A percentile compares a stretch with the other conserved stretches of the same genome.
These are phyloP conservation scores for Hyaloscypha variabilis DNA, from an alignment of 495 filamentous ascomycete species.

Conservation along the genomic window DNA sequence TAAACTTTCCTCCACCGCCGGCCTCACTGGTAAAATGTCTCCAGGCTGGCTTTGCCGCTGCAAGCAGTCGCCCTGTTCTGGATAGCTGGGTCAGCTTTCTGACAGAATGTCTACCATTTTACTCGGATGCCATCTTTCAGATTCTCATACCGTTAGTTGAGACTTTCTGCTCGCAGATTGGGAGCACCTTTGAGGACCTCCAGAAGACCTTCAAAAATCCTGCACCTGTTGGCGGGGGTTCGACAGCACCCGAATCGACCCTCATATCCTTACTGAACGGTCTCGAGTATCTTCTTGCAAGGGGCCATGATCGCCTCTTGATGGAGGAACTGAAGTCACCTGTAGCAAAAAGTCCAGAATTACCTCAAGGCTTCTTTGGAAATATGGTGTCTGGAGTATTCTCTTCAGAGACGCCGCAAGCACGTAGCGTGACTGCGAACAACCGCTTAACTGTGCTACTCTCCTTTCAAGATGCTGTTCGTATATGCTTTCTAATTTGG, in stretches of 20 bases:
- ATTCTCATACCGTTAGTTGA: conserved; percentile 88
- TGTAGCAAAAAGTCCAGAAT: conserved; percentile 76
- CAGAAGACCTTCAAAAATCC: conserved; percentile 54
- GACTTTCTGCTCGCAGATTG: conserved; percentile 79
- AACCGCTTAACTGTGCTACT: conserved; percentile 89
- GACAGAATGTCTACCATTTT: conserved; percentile 81
- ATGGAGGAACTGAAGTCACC: conserved; percentile 71
- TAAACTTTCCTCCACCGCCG: conserved; percentile 56
- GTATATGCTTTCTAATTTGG: conserved; percentile 92
- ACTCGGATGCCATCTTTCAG: conserved; percentile 82
- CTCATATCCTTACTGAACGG: conserved; percentile 82
- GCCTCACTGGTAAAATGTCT: conserved; percentile 80
- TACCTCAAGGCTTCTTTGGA: conserved; percentile 89
- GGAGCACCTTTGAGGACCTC: conserved; percentile 65
- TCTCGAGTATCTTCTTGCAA: conserved; percentile 85
- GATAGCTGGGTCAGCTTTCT: conserved; percentile 92
- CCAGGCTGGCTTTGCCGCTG: conserved; percentile 75
- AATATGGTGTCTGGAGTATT: conserved; percentile 97
- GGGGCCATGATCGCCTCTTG: conserved; percentile 81
- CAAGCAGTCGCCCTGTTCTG: conserved; percentile 72
- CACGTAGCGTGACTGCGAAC: conserved; percentile 81
- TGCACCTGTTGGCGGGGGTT: conserved; percentile 21
- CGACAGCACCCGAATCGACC: conserved; percentile 62
- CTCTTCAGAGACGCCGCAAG: conserved; percentile 72
- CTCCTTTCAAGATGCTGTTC: conserved; percentile 95